A percentile compares a stretch with the other conserved stretches of the same genome.
Evolutionary conservation across 371 early-diverging fungal genomes (phyloP).

Genomic region (Apophysomyces ossiformis): DNA sequence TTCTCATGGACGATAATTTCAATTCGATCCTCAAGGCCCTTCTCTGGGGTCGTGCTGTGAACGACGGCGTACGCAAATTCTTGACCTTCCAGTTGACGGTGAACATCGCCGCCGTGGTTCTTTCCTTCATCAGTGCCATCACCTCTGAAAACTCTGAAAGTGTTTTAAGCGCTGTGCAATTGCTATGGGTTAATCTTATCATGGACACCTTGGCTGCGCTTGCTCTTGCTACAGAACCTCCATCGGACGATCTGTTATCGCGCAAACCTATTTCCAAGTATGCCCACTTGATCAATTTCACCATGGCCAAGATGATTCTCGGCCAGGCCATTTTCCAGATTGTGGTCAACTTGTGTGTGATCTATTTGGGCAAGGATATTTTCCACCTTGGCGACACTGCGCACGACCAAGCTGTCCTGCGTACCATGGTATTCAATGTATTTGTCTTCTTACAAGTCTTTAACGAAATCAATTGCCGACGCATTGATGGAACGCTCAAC

Average conservation of each 20-base stretch:
- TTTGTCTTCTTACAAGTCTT: constrained; percentile 97
- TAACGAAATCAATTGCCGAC: constrained; percentile 87
- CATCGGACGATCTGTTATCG: constrained; percentile 83
- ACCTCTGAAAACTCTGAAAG: constrained; percentile 95
- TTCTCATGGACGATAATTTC: constrained; percentile 96
- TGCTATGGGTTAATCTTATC: constrained; percentile 98
- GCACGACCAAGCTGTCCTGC: constrained; percentile 56
- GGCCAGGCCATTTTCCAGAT: constrained; percentile 90
- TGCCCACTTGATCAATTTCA: constrained; percentile 83
- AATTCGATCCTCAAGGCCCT: constrained; percentile 89
- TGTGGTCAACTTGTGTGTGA: constrained; percentile 61
- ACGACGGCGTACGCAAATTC: constrained; percentile 94
- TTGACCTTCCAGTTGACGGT: constrained; percentile 96
- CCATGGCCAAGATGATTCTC: constrained; percentile 93
- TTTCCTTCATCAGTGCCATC: constrained; percentile 90
- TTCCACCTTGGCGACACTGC: constrained; percentile 62
- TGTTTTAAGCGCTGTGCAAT: constrained; percentile 93
- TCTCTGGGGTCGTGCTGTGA: constrained; percentile 95
- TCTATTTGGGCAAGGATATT: constrained; percentile 64
- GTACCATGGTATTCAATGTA: constrained; percentile 91
- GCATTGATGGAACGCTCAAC: constrained; percentile 79
- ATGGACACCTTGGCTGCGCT: constrained; percentile 98
- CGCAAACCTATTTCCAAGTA: constrained; percentile 80
- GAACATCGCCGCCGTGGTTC: constrained; percentile 87
- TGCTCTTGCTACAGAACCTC: constrained; percentile 97